These are phyloP conservation scores for Metarhizium album DNA, from an alignment of 2,329 filamentous ascomycete genomes.

Conservation along the genomic window DNA sequence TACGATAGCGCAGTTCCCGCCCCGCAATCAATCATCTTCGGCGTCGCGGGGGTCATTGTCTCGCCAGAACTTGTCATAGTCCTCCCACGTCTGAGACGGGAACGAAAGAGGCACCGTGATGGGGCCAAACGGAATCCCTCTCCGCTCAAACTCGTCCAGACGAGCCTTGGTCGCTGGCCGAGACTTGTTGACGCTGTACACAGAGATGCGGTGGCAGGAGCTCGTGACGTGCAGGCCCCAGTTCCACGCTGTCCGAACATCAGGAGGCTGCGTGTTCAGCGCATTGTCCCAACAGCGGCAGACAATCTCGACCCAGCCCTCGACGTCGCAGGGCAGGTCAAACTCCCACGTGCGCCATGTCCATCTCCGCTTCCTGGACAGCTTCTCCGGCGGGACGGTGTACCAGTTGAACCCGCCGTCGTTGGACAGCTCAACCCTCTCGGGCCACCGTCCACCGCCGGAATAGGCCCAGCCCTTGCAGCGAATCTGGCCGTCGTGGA, in stretches of 20 bases:
- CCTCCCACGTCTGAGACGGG: slow-evolving; percentile 35
- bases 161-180: slow-evolving; percentile 35
- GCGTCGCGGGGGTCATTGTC: neutral
- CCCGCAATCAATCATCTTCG: neutral
- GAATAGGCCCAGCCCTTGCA: slow-evolving; percentile 49
- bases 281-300: slow-evolving; percentile 52
- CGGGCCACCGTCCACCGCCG: slow-evolving; percentile 47
- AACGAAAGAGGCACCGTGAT: slow-evolving; percentile 44
- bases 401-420: slow-evolving; percentile 59
- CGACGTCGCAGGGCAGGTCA: slow-evolving; percentile 50
- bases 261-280: slow-evolving; percentile 48
- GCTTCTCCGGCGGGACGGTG: slow-evolving; percentile 45
- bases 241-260: slow-evolving; percentile 47
- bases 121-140: slow-evolving; percentile 35
- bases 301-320: slow-evolving; percentile 50
- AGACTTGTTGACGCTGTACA: slow-evolving; percentile 52
- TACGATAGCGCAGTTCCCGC: no score
- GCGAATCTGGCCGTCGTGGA: slow-evolving; percentile 48
- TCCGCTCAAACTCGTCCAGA: slow-evolving; percentile 39
- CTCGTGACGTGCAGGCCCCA: slow-evolving; percentile 57
- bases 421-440: slow-evolving; percentile 50
- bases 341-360: slow-evolving; percentile 56
- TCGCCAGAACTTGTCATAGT: slow-evolving; percentile 30
- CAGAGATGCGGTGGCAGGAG: slow-evolving; percentile 46
- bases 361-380: slow-evolving; percentile 51